phyloP scores from a whole-genome alignment of 108 stramenopile genomes.

The Cyclostephanos tholiformis region DNA sequence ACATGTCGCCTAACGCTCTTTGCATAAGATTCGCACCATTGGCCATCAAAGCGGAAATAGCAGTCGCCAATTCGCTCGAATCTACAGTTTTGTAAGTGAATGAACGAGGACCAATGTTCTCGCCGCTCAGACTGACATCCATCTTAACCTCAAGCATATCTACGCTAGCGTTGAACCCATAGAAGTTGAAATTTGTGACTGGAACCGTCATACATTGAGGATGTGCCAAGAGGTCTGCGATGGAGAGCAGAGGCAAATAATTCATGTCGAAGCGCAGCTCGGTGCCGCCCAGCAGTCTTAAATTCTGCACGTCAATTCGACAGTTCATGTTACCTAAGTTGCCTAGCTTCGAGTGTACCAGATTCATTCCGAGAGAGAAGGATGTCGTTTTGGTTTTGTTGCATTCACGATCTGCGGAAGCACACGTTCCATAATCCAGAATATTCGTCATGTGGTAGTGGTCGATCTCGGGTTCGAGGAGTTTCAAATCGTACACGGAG shows the following conservation, averaged over 20 bases:
- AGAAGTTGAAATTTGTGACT: slow-evolving; percentile 29
- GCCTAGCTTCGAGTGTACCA: slow-evolving; percentile 28
- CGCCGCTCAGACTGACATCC: slow-evolving; percentile 24
- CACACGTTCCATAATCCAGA: slow-evolving; percentile 35
- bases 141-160: slow-evolving; percentile 45
- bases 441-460: slow-evolving; percentile 43
- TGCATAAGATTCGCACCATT: slow-evolving; percentile 23
- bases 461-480: slow-evolving; percentile 52
- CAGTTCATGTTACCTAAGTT: slow-evolving; percentile 28
- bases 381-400: slow-evolving; percentile 25
- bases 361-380: slow-evolving; percentile 34
- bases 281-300: slow-evolving; percentile 39
- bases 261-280: slow-evolving; percentile 51
- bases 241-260: slow-evolving; percentile 34
- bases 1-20: slow-evolving; percentile 13
- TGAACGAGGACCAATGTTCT: slow-evolving; percentile 6
- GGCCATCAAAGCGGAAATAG: slow-evolving; percentile 25
- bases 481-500: slow-evolving; percentile 46
- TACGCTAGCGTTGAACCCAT: slow-evolving; percentile 56
- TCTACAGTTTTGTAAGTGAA: slow-evolving; percentile 27
- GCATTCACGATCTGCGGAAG: background rate
- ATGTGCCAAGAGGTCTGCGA: slow-evolving; percentile 37
- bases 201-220: slow-evolving; percentile 41
- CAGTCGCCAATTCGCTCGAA: slow-evolving; percentile 29
- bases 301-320: slow-evolving; percentile 13